Percentiles rank a stretch among this genome's conserved stretches.
Evolutionary conservation across 495 filamentous ascomycete genomes (phyloP).

Genomic region (Talaromyces borbonicus): DNA sequence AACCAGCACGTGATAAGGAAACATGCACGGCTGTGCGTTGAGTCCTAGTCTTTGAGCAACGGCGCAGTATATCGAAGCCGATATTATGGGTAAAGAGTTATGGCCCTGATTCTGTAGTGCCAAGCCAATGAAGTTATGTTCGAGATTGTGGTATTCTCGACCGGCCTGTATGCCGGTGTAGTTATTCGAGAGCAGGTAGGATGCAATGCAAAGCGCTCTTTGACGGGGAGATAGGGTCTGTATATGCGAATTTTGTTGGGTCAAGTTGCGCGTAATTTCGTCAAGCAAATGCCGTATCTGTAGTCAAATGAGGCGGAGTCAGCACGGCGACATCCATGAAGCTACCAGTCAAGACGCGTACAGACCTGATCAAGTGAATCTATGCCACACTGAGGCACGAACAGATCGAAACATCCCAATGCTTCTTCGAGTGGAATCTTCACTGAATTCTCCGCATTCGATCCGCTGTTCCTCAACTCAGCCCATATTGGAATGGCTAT

Average conservation of each 20-base stretch:
- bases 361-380: conserved; percentile 66
- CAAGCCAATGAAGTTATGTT: conserved; percentile 77
- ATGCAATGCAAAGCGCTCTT: conserved; percentile 56
- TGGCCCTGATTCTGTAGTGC: conserved; percentile 50
- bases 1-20: conserved; percentile 73
- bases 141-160: conserved; percentile 62
- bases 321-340: background rate
- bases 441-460: conserved; percentile 38
- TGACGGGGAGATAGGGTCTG: conserved; percentile 44
- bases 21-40: conserved; percentile 60
- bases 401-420: conserved; percentile 77
- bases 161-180: conserved; percentile 57
- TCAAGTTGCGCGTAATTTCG: conserved; percentile 45
- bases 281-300: conserved; percentile 56
- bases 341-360: background rate
- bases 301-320: conserved; percentile 1
- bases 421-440: conserved; percentile 59
- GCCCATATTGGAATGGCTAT: conserved; percentile 71
- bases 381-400: conserved; percentile 59
- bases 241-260: conserved; percentile 36
- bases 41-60: conserved; percentile 58
- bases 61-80: conserved; percentile 61
- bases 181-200: conserved; percentile 53
- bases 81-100: conserved; percentile 69
- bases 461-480: conserved; percentile 35